Evolutionary conservation across 805 yeast genomes (phyloP), one percentile per base, ranked within the genome.

Genomic region (Lipomyces oligophaga): DNA sequence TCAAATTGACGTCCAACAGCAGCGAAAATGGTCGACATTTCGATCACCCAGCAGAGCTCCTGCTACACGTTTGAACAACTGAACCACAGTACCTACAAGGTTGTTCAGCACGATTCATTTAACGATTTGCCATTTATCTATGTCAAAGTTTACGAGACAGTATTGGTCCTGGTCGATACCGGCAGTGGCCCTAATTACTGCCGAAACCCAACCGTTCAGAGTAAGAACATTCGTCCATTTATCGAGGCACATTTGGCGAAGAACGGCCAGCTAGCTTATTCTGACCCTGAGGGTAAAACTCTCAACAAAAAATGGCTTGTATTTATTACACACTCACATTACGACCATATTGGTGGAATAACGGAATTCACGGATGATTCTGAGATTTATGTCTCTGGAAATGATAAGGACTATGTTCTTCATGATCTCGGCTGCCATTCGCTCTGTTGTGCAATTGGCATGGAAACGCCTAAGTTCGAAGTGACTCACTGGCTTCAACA

Each of bases 321-420:
- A 11, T 49, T 49, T 35, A 46, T 49, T 24, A 49, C 54, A 8
- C 54, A 49, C 16, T 45, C 54, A 4, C 54, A 49, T 22, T 49
- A 49, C 28, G 54, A 49, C 37, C 54, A 49, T 40, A 49, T 49
- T 20, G 54, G 53, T 28, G 54, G 54, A 16, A 30, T 49, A 31
- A 28, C 24, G 20, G 52, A 49, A 34, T 49, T 49, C 22, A 38
- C 54, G 15, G n/a, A n/a, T n/a, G 42, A 45, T 10, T 50, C 54
- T 3, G 33, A 51, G 19, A 37, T 49, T 27, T 49, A 42, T 33
- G 42, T 45, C 30, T 49, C 54, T 13, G 54, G 54, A n/a, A 20
- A 49, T 44, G 33, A 38, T 19, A 33, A 46, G 37, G 47, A 49
- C 18, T 49, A 49, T 43, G 44, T 49, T 13, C 47, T 49, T 25